Evolutionary conservation across 2,329 filamentous ascomycete genomes (phyloP).

Genomic region (Claviceps quebecensis): DNA sequence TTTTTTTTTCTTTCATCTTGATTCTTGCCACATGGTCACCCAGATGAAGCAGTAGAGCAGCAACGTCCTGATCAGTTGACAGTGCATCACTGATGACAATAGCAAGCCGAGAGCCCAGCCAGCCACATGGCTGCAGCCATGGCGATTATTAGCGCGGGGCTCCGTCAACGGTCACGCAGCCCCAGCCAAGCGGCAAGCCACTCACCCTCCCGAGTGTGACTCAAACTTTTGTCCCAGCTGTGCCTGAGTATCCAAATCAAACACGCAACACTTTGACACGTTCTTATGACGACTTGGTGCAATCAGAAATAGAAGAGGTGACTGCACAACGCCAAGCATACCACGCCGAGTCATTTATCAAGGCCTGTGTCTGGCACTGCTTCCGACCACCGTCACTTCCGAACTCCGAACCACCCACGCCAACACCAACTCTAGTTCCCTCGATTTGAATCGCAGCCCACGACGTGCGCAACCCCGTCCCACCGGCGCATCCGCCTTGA

Average conservation of each 20-base stretch:
- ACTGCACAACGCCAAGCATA: background rate
- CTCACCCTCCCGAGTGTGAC: constrained; percentile 13
- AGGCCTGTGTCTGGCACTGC: too few relatives aligned
- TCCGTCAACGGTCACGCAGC: background rate
- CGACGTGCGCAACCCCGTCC: background rate
- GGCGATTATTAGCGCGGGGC: background rate
- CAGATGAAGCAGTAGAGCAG: too few relatives aligned
- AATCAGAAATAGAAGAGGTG: background rate
- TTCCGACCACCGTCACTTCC: background rate
- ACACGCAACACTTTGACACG: background rate
- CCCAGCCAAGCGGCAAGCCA: background rate
- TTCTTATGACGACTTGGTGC: background rate
- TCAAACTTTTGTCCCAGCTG: constrained; percentile 16
- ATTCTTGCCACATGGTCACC: background rate
- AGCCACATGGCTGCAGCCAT: background rate
- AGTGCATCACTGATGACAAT: too few relatives aligned
- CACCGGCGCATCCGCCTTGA: constrained; percentile 7
- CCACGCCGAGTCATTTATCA: too few relatives aligned
- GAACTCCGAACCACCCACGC: background rate
- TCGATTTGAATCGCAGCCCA: background rate
- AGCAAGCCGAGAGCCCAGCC: too few relatives aligned
- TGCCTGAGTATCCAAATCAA: background rate
- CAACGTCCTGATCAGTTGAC: background rate
- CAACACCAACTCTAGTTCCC: background rate
- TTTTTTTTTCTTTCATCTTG: background rate